Evolutionary conservation across 768 basidiomycete genomes (phyloP), one percentile per base, ranked within the genome.

Genomic region (Holtermannia corniformis): DNA sequence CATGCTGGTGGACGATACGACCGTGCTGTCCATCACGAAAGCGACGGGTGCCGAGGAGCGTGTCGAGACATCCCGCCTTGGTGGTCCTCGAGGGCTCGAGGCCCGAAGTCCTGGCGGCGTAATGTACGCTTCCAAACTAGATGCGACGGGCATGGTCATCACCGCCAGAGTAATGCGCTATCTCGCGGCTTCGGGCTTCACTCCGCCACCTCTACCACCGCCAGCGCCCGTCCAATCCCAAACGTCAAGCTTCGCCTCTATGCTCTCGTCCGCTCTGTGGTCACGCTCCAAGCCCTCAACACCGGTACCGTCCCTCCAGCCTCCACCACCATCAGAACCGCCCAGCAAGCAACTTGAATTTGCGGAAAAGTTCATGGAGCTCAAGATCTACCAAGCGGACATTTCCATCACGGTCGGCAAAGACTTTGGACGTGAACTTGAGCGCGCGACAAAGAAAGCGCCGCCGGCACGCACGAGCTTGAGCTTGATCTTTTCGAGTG

Each of bases 401-500:
- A 62, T 75, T 32, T 57, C 59, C 13, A 72, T 75, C 13, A 61
- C 67, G 2, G 65, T 75, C 1, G 63, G 69, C 3, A 44, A 62
- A 1, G 53, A 64, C 4, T 72, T 75, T 43, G 65, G 57, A 2
- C 41, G 54, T 7, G 93, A 96, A 70, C 75, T 97, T 27, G 79
- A 85, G 54, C 78, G 93, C 54, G 87, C 89, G 0, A 99, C 92
- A 11, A 96, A 96, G 79, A 99, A 99, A 76, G 83, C 86, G 50
- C 86, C 88, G 0, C 93, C 93, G 0, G 74, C 73, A 3, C 79
- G 76, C 48, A 79, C 91, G 67, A 82, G 78, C 51, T 85, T 86
- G 50, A 81, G 86, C 59, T 76, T 99, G 12, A 88, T 99, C 40
- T 97, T 87, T 54, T 70, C 74, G 0, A 67, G 69, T 20, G 67